Conservation (phyloP, 2,329 filamentous ascomycete genomes). For the Colletotrichum horii region DNA sequence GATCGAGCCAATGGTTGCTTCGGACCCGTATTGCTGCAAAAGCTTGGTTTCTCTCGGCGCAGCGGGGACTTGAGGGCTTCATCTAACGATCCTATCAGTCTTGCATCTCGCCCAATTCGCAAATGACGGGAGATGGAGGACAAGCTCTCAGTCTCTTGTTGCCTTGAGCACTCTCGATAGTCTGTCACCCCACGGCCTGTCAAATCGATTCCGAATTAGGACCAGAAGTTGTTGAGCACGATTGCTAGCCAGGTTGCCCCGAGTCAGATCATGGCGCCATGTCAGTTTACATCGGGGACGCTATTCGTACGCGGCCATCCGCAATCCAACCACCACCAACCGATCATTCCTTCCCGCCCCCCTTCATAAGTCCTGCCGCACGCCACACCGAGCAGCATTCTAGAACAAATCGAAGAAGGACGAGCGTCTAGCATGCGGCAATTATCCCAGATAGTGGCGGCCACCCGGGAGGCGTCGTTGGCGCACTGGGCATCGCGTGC, state of each 20-base stretch:
- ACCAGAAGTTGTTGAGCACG: background rate
- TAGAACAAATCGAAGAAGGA: background rate
- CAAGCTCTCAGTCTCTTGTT: background rate
- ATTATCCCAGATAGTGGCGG: background rate
- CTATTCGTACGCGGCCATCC: background rate
- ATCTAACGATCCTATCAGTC: background rate
- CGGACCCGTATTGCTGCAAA: background rate
- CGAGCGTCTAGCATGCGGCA: background rate
- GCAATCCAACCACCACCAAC: background rate
- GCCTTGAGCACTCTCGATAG: background rate
- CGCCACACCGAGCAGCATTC: background rate
- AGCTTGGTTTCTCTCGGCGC: constrained; percentile 16
- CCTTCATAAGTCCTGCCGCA: background rate
- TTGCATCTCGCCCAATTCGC: too few relatives aligned
- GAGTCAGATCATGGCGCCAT: constrained; percentile 4
- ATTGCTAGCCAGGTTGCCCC: background rate
- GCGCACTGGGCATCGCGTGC: background rate
- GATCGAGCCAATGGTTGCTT: background rate
- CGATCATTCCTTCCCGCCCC: background rate
- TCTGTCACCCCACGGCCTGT: background rate
- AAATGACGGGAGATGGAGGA: background rate
- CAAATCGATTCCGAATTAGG: background rate
- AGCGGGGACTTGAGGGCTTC: background rate
- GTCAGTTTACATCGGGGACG: background rate
- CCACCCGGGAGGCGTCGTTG: background rate